Conservation (phyloP, 1,284 basidiomycete genomes). For the Athelia sp. region DNA sequence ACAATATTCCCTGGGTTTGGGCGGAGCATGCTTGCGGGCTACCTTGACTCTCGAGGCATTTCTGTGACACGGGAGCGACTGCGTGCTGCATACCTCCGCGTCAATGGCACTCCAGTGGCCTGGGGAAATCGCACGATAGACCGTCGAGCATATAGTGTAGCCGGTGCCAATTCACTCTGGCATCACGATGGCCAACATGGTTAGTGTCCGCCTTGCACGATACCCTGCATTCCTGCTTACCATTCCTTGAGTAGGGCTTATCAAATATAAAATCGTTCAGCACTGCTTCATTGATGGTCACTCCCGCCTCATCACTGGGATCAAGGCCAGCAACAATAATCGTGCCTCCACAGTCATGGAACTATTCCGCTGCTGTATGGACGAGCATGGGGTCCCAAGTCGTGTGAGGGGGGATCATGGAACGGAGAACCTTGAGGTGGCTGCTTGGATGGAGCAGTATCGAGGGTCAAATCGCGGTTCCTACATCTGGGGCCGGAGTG, state of each 20-base stretch:
- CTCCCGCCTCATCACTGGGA: constrained; percentile 22
- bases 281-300: constrained; percentile 35
- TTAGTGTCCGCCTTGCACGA: constrained; percentile 4
- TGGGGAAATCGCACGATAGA: constrained; percentile 7
- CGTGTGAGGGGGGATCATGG: constrained; percentile 28
- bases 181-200: constrained; percentile 30
- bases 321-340: constrained; percentile 27
- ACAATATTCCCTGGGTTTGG: constrained; percentile 14
- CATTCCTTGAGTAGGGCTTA: constrained; percentile 10
- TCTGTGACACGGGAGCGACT: constrained; percentile 12
- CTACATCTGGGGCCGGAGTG: constrained; percentile 7
- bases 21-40: constrained; percentile 15
- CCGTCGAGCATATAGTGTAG: constrained; percentile 18
- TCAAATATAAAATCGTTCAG: constrained; percentile 29
- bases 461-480: neutral
- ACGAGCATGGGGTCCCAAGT: constrained; percentile 19
- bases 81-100: constrained; percentile 8
- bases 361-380: constrained; percentile 18
- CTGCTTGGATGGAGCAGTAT: constrained; percentile 10
- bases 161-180: constrained; percentile 27
- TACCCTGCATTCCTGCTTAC: neutral
- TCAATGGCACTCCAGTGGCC: constrained; percentile 6
- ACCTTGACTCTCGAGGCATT: constrained; percentile 10
- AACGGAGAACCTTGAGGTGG: constrained; percentile 26
- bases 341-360: constrained; percentile 21